Base-by-base conservation (phyloP, 805 yeast genomes). In the Metschnikowia corniflorae region DNA sequence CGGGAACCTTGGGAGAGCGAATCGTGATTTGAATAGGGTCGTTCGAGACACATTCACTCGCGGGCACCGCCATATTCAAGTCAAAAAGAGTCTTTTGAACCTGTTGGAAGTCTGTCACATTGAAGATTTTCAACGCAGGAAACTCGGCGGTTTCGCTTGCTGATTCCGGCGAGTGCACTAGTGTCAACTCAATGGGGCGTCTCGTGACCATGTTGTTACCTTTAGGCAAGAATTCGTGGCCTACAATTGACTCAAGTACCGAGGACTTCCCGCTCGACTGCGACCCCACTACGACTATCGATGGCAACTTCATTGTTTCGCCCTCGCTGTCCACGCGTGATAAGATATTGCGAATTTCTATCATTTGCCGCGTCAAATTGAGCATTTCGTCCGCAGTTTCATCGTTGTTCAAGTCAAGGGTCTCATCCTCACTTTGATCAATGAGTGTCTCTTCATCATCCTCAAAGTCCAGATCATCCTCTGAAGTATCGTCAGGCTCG, bases 201-300 rank as follows among this genome's bases (percentile, higher is more conserved):
- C 97, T 77, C 0, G 99, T 93, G 22, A 94, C 98, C 98, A 93
- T 94, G 57, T 94, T 93, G 27, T 86, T 78, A 21, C 99, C 99
- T 60, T 93, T 93, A 23, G 99, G 99, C 40, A 93, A 66, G 50
- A 93, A 93, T 57, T 93, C 97, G 50, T 86, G 95, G n/a, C 99
- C 99, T 5, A 93, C 99, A 40, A 93, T 85, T 6, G 96, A 78
- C 59, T 93, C 98, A 31, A 93, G 71, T 1, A 93, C 98, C 1
- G 97, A 91, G 0, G 97, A 87, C 60, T 93, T 93, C 29, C 99
- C 99, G 28, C 96, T 86, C 6, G 95, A 85, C 65, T 93, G 99
- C 1, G 97, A 91, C 0, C 99, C 99, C 44, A 93, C 78, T 2
- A 93, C 98, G 20, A 93, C 97, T 51, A 93, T 93, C 0, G 97